Base-by-base conservation (phyloP, 2,329 filamentous ascomycete genomes). In the Coniochaeta sp. region DNA sequence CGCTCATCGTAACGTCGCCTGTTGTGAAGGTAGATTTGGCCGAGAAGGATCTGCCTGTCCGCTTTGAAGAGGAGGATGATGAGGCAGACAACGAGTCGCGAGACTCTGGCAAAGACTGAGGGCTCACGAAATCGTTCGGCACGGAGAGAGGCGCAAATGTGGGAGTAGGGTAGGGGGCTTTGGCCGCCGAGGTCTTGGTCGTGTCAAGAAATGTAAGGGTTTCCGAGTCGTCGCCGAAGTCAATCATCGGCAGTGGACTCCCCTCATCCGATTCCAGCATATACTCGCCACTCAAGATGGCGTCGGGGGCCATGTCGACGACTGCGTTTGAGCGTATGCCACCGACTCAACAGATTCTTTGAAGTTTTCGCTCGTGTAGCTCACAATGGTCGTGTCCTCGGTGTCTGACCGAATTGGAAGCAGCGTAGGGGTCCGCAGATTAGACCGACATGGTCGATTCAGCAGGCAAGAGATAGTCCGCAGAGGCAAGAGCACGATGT, bases 1-100 rank as follows among this genome's bases (percentile, higher is more conserved):
- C 74, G 57, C 71, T 72, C 74, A 80, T 79, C 66, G 74, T 74
- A 38, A 73, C 64, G 67, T 81, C 79, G 58, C 70, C 72, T 14
- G 73, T 65, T 40, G 73, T 74, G 60, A 74, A 69, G 34, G 70
- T 74, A 22, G 77, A 75, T 63, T 79, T 77, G 17, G 77, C 76
- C 7, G 79, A 80, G 22, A 74, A 74, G 1, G 77, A 77, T 79
- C 17, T 73, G 16, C 54, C 73, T 38, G 79, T 75, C 60, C 76
- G 73, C 67, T 81, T 81, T 34, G 78, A 81, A 43, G 75, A 75
- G 14, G 78, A 78, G 6, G 43, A 52, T 6, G 47, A 52, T 9
- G 81, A 82, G 62, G 66, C 66, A 36, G 76, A 79, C 5, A 67
- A 63, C 1, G 68, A 69, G 22, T 68, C 64, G 6, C 61, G 58